Evolutionary conservation across 768 basidiomycete species (phyloP), one percentile per base, ranked within the genome.

Genomic region (Macrolepiota dolichaula): DNA sequence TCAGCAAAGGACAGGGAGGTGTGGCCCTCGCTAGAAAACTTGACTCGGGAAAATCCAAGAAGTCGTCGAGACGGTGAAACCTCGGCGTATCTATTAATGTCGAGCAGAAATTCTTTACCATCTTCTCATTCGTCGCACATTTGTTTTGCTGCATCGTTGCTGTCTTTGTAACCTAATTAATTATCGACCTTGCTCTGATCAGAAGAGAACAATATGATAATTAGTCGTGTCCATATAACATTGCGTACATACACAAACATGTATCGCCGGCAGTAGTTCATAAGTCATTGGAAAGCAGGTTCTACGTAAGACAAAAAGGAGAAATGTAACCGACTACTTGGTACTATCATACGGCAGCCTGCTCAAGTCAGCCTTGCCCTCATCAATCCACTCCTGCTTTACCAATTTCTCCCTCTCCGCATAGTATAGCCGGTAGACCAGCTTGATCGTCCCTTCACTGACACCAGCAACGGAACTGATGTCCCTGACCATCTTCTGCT

Each of bases 381-480:
- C 85, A 58, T 90, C 88, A 64, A 94, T 82, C 91, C 92, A 93
- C 69, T 93, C 86, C 69, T 89, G 79, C 75, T 92, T 92, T 55
- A 94, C 88, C 75, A 95, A 67, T 78, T 86, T 89, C 70, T 89
- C 87, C 77, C 77, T 87, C 51, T 87, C 88, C 9, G 74, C 71
- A 68, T 86, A 91, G 71, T 94, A 92, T 67, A 91, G 70, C 64
- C 87, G 81, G 73, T 96, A 95, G 59, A 93, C 91, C 74, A 94
- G 74, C 76, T 92, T 92, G 71, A 98, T 95, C 53, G 97, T 98
- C 54, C 92, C 89, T 72, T 98, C 96, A 70, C 94, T 95, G 19
- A 98, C 94, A 10, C 95, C 94, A 2, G 94, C 96, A 11, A 98
- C 93, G 15, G 81, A 77, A 64, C 91, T 91, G 69, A 99, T 95